phyloP scores from a whole-genome alignment of 257 asterid genomes.

The Hygrophila difformis region DNA sequence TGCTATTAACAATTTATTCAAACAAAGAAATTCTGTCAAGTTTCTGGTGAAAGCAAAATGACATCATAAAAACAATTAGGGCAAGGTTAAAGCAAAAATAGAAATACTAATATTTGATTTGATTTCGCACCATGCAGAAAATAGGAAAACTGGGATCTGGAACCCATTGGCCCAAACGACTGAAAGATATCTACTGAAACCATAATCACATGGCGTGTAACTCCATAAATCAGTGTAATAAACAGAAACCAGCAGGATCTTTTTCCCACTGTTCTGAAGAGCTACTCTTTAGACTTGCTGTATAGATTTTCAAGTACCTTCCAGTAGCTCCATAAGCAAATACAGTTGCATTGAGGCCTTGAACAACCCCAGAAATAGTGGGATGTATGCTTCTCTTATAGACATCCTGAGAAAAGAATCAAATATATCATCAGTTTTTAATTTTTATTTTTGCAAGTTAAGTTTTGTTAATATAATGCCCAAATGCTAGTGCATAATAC shows the following conservation, averaged over 20 bases:
- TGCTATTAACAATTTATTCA: background rate
- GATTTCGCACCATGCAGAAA: conserved; percentile 7
- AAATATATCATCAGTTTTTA: conserved; percentile 10
- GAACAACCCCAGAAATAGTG: conserved; percentile 79
- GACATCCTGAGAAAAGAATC: conserved; percentile 53
- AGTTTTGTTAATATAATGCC: too few relatives aligned
- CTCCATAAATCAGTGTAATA: conserved; percentile 6
- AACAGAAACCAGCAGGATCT: conserved; percentile 8
- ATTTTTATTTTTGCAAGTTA: too few relatives aligned
- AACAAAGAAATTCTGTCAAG: background rate
- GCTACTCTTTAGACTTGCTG: conserved; percentile 7
- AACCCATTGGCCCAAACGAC: conserved; percentile 5
- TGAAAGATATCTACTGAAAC: background rate
- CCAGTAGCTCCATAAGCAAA: conserved; percentile 99
- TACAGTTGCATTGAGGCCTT: conserved; percentile 94
- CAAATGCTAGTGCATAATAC: too few relatives aligned
- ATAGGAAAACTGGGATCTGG: conserved; percentile 2
- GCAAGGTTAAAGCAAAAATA: conserved; percentile 5
- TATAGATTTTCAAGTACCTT: conserved; percentile 42
- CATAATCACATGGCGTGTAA: conserved; percentile 4
- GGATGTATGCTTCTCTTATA: conserved; percentile 56
- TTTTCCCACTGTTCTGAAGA: conserved; percentile 8
- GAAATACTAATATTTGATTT: background rate
- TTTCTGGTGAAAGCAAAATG: background rate
- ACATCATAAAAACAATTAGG: conserved; percentile 6